These are phyloP conservation scores for Stemphylium beticola DNA, from an alignment of 2,329 filamentous ascomycete species.

Conservation along the genomic window DNA sequence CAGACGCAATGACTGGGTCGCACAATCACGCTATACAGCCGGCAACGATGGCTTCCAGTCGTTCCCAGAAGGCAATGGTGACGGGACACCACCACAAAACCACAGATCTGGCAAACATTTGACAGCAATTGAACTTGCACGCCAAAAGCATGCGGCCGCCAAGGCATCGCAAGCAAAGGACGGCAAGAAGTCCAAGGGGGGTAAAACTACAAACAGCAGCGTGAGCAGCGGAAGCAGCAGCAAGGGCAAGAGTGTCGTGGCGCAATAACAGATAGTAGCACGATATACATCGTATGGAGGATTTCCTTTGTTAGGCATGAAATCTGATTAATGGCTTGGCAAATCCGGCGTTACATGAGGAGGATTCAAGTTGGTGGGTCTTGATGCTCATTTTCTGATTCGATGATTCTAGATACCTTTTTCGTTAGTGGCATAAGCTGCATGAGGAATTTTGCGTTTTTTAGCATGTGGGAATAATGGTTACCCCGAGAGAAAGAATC, in stretches of 20 bases:
- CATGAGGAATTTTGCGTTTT: slow-evolving; percentile 7
- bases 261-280: slow-evolving; percentile 25
- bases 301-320: slow-evolving; percentile 23
- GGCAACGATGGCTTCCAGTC: slow-evolving; percentile 58
- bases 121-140: slow-evolving; percentile 60
- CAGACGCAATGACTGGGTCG: slow-evolving; percentile 67
- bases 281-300: slow-evolving; percentile 4
- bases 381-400: slow-evolving; percentile 26
- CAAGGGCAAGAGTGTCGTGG: slow-evolving; percentile 32
- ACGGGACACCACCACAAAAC: slow-evolving; percentile 16
- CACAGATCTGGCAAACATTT: slow-evolving; percentile 37
- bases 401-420: slow-evolving; percentile 39
- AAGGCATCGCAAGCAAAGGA: slow-evolving; percentile 47
- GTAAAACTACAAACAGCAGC: slow-evolving; percentile 18
- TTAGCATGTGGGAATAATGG: neutral
- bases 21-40: slow-evolving; percentile 61
- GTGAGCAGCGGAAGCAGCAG: slow-evolving; percentile 30
- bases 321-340: slow-evolving; percentile 5
- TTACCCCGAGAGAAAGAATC: slow-evolving; percentile 5
- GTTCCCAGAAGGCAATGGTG: slow-evolving; percentile 52
- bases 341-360: slow-evolving; percentile 28
- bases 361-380: slow-evolving; percentile 8
- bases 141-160: slow-evolving; percentile 61
- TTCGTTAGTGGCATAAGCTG: slow-evolving; percentile 8
- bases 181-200: slow-evolving; percentile 33